phyloP scores from a whole-genome alignment of 176 grass and related monocot genomes.

The Metroxylon sagu region DNA sequence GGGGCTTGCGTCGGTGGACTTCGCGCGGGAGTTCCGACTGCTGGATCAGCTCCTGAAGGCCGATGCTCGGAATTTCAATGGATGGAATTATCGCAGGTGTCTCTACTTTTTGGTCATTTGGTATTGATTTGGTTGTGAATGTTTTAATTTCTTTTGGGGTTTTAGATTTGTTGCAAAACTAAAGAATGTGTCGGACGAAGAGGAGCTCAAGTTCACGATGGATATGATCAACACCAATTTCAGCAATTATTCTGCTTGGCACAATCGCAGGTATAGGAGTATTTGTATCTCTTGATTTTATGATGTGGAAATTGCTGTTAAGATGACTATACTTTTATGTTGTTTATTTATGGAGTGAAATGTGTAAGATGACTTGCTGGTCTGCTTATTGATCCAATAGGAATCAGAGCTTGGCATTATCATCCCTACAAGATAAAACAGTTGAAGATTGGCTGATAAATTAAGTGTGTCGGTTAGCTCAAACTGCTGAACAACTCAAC shows the following conservation, averaged over 20 bases:
- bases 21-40: conserved; percentile 66
- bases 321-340: no score
- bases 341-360: no score
- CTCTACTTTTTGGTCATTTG: neutral
- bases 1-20: conserved; percentile 52
- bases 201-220: conserved; percentile 84
- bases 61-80: conserved; percentile 92
- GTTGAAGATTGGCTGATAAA: no score
- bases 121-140: no score
- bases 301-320: neutral
- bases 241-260: conserved; percentile 99
- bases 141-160: no score
- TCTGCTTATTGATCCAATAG: no score
- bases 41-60: conserved; percentile 71
- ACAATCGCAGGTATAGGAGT: conserved; percentile 50
- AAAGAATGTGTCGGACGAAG: conserved; percentile 58
- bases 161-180: conserved; percentile 74
- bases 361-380: no score
- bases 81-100: conserved; percentile 88
- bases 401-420: no score
- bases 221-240: conserved; percentile 83
- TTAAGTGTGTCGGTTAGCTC: no score
- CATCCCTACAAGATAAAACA: no score
- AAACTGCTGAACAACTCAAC: no score
- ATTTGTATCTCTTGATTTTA: neutral